Evolutionary conservation across 768 basidiomycete species (phyloP), one percentile per base, ranked within the genome.

Genomic region (Termitomyces sp.): DNA sequence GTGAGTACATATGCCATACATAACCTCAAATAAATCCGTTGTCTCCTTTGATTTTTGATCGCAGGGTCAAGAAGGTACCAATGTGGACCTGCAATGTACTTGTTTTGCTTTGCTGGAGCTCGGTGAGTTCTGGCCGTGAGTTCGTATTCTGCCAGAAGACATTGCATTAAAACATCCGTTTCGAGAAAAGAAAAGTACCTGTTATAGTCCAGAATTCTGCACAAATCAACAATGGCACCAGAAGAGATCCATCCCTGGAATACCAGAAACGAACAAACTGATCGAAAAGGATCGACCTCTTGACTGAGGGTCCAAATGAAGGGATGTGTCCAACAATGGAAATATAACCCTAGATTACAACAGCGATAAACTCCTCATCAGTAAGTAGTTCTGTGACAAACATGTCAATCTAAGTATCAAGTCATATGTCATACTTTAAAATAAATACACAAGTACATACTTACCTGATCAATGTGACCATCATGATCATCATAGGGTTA

Each of bases 31-130:
- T 65, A 67, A 66, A 64, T 68, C 69, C 67, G 66, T 54, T 42
- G 61, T 60, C 54, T 53, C 45, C 32, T 53, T 45, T 58, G 46
- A 54, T 60, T 32, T 50, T 36, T 59, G 57, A 64, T 64, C 60
- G 69, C 70, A 73, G 71, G 71, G 72, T 69, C 66, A 63, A 50
- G 44, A 18, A 47, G 40, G 40, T 60, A 60, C 56, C 63, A 68
- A 67, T 40, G 23, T 52, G 40, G 32, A 20, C n/a, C 32, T 42
- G 43, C 40, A 40, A 52, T 52, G 31, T 54, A 54, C 38, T 43
- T 35, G 35, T 41, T 15, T 32, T 42, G 48, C 7, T 39, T 22
- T 40, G 49, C 38, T 7, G 46, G 38, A 50, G 39, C 15, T 58
- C 57, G 46, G 46, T 56, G 52, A 18, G 13, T 16, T 32, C 35